Evolutionary conservation across 164 flowering plant genomes (phyloP).

Genomic region (Macadamia tetraphylla): DNA sequence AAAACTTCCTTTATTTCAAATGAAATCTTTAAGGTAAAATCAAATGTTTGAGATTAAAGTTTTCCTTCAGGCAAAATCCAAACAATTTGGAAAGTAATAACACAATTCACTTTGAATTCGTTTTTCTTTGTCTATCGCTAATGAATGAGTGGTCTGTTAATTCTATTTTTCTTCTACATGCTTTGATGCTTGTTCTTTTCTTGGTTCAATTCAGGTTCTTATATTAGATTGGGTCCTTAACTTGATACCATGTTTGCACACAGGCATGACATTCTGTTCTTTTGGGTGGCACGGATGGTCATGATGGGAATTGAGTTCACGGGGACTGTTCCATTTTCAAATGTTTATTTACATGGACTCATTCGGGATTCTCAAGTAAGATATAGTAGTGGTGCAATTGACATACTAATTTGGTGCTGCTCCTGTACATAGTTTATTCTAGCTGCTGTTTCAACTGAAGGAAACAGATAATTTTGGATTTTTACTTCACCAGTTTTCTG

Average conservation of each 20-base stretch:
- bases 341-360: conserved; percentile 88
- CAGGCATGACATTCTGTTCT: conserved; percentile 98
- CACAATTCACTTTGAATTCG: not conserved
- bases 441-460: not conserved
- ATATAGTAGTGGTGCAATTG: not conserved
- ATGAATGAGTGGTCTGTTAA: not conserved
- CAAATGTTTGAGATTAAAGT: too few relatives aligned
- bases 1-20: too few relatives aligned
- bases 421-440: too few relatives aligned
- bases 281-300: conserved; percentile 99
- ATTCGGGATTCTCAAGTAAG: conserved; percentile 86
- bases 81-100: too few relatives aligned
- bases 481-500: not conserved
- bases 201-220: not conserved
- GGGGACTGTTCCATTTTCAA: conserved; percentile 73
- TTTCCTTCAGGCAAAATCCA: too few relatives aligned
- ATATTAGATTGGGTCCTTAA: not conserved
- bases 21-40: too few relatives aligned
- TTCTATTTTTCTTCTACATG: not conserved
- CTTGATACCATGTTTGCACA: conserved; percentile 14
- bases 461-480: not conserved
- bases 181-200: not conserved
- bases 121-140: not conserved
- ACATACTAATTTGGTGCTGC: not conserved
- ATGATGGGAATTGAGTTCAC: conserved; percentile 99